These are phyloP conservation scores for Pyrrhoderma lamaoense DNA, from an alignment of 1,284 basidiomycete species.

Conservation along the genomic window DNA sequence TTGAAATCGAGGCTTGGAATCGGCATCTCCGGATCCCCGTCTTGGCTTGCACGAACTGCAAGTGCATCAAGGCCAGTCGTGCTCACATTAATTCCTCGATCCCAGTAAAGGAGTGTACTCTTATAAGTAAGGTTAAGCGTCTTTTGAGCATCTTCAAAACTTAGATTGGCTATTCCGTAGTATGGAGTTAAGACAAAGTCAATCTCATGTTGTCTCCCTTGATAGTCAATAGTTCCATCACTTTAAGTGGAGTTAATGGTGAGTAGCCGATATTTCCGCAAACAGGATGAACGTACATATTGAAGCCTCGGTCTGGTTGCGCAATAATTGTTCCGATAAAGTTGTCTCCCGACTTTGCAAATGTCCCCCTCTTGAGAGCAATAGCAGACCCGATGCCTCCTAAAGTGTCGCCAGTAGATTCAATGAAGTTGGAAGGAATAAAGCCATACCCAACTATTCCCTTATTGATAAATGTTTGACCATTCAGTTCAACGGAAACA, in stretches of 20 bases:
- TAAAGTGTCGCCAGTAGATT: constrained; percentile 33
- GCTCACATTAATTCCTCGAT: constrained; percentile 35
- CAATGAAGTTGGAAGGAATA: constrained; percentile 32
- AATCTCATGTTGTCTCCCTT: constrained; percentile 50
- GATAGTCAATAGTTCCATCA: constrained; percentile 50
- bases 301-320: constrained; percentile 44
- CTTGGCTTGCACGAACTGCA: constrained; percentile 36
- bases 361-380: constrained; percentile 28
- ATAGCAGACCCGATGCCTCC: constrained; percentile 34
- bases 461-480: constrained; percentile 22
- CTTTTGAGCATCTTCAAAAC: constrained; percentile 43
- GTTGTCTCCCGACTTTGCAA: constrained; percentile 16
- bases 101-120: constrained; percentile 49
- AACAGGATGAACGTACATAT: constrained; percentile 26
- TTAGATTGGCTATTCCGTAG: constrained; percentile 38
- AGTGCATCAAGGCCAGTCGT: constrained; percentile 59
- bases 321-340: constrained; percentile 37
- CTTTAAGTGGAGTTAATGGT: constrained; percentile 24
- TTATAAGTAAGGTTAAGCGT: constrained; percentile 49
- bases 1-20: constrained; percentile 38
- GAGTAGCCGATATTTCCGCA: background rate
- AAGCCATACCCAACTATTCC: constrained; percentile 33
- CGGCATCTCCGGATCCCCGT: constrained; percentile 36
- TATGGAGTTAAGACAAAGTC: constrained; percentile 55
- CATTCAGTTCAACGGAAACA: constrained; percentile 17